phyloP scores from a whole-genome alignment of 257 asterid species.

The Solanum paucissectum region DNA sequence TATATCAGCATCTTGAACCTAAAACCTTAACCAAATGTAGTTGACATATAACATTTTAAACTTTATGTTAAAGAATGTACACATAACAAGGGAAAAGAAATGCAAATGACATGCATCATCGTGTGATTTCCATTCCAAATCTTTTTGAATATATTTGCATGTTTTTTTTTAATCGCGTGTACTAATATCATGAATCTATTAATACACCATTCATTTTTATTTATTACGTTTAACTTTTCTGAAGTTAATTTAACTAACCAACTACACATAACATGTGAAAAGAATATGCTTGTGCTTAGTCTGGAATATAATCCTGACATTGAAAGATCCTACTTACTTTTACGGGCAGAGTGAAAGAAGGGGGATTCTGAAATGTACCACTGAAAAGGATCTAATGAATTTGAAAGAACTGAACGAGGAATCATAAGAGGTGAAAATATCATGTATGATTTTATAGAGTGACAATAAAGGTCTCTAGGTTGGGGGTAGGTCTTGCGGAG shows the following conservation, averaged over 20 bases:
- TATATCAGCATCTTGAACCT: rapidly evolving
- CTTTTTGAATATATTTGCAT: background rate
- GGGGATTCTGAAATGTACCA: too few species aligned
- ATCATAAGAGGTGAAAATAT: background rate
- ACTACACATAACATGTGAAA: too few species aligned
- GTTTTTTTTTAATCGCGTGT: background rate
- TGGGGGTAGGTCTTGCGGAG: too few species aligned
- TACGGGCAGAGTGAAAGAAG: too few species aligned
- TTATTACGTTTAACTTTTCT: too few species aligned
- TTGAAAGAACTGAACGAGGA: too few species aligned
- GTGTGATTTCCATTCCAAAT: background rate
- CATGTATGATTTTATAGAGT: background rate
- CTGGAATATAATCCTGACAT: too few species aligned
- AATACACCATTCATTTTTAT: too few species aligned
- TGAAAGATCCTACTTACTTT: too few species aligned
- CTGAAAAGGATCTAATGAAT: too few species aligned
- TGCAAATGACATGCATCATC: background rate
- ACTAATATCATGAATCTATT: background rate
- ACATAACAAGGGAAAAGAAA: background rate
- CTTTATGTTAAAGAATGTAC: background rate
- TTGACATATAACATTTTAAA: background rate
- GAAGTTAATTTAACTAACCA: too few species aligned
- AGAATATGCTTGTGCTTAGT: too few species aligned
- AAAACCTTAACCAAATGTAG: background rate
- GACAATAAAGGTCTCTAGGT: background rate